Base-by-base conservation (phyloP, 805 yeast species). In the Cyberlindnera mycetangii region DNA sequence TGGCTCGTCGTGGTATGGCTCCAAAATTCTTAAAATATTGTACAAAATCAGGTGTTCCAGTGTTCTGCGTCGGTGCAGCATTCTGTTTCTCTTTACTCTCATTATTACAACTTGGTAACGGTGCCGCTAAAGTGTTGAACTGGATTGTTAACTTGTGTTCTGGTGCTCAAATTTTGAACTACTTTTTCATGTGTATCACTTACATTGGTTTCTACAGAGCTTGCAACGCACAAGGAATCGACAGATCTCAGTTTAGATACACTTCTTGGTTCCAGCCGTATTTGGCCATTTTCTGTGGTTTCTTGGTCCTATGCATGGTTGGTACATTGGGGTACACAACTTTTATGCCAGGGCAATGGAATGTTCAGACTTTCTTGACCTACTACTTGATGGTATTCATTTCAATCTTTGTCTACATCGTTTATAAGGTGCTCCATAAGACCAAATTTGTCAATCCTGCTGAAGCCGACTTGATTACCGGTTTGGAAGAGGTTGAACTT, bases 71-170 rank as follows among this genome's bases (percentile, higher is more conserved):
- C 69, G 51, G 60, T 14, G 68, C 74, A 14, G 69, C 81, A 4
- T 60, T 75, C 39, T 53, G 65, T 15, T 83, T 86, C 72, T 80
- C 88, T 0, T 64, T 81, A 40, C 61, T 85, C 18, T 77, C 89
- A n/a, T 72, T 85, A 46, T 61, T 85, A 56, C 92, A 83, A 56
- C 64, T 81, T 42, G 72, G 81, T 31, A 67, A 72, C 39, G 65
- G 74, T 25, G 73, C 89, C 27, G 75, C 78, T n/a, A 69, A 71
- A 2, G 92, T 85, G 4, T 70, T 85, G 48, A 72, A 68, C 55
- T 85, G 92, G 89, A 72, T 85, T 37, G 75, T 83, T 44, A 82
- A 83, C 54, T 66, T 85, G 44, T 79, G 81, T 39, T 82, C 90
- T 7, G 80, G 80, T 41, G 81, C 84, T 31, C 86, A 81, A 60